Conservation (phyloP, 2,329 filamentous ascomycete genomes). For the Aspergillus sojae region DNA sequence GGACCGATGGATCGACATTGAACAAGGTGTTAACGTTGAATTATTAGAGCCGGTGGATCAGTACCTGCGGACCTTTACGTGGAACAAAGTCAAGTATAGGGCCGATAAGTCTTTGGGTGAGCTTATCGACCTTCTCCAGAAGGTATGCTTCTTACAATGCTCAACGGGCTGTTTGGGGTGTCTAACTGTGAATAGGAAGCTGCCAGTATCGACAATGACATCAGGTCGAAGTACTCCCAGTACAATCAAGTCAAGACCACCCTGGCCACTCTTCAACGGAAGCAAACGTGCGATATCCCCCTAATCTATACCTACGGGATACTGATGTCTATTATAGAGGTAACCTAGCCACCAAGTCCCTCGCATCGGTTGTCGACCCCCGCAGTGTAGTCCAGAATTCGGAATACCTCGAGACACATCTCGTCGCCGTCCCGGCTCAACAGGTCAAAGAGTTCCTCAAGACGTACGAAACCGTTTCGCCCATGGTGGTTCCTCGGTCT, state of each 20-base stretch:
- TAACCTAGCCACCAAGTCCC: constrained; percentile 90
- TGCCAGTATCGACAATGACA: constrained; percentile 89
- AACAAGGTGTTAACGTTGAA: constrained; percentile 9
- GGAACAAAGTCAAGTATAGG: constrained; percentile 98
- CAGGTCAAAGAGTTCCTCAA: constrained; percentile 85
- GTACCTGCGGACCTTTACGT: constrained; percentile 84
- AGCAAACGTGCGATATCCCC: constrained; percentile 69
- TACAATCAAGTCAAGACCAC: constrained; percentile 91
- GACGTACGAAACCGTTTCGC: constrained; percentile 82
- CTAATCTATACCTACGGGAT: not conserved
- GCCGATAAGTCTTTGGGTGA: constrained; percentile 88
- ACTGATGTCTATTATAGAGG: constrained; percentile 58
- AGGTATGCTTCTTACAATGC: constrained; percentile 54
- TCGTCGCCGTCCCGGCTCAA: constrained; percentile 82
- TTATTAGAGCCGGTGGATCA: constrained; percentile 85
- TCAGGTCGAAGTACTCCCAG: constrained; percentile 91
- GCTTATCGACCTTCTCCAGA: constrained; percentile 83
- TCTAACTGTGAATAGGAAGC: constrained; percentile 66
- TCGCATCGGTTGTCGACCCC: constrained; percentile 85
- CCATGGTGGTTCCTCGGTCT: constrained; percentile 93
- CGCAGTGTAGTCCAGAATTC: constrained; percentile 80
- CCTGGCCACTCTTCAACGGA: constrained; percentile 77
- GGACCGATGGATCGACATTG: not conserved
- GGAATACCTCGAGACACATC: constrained; percentile 94
- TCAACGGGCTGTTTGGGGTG: not conserved